Conservation (phyloP, 202 grass and related monocot species). For the Eragrostis tef region DNA sequence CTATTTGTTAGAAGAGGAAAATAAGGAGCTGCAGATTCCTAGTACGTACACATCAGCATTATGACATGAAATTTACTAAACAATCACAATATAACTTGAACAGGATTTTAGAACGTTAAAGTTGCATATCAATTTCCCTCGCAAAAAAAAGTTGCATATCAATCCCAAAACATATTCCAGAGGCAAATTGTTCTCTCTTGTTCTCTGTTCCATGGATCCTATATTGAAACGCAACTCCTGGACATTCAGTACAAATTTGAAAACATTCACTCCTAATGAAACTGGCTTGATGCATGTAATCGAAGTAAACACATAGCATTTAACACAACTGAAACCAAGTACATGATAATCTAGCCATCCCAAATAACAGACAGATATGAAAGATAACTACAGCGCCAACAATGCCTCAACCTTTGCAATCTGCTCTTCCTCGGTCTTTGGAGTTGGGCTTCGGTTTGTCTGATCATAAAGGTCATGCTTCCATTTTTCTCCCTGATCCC, state of each 20-base stretch:
- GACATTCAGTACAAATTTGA: neutral
- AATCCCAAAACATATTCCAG: neutral
- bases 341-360: constrained; percentile 26
- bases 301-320: neutral
- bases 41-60: neutral
- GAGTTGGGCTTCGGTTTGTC: constrained; percentile 64
- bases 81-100: neutral
- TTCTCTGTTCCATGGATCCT: constrained; percentile 12
- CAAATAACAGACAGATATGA: constrained; percentile 34
- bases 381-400: constrained; percentile 58
- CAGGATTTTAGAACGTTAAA: neutral
- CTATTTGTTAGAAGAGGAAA: too few relatives aligned
- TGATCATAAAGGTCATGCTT: constrained; percentile 96
- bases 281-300: neutral
- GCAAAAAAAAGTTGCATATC: too few relatives aligned
- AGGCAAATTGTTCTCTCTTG: constrained; percentile 1
- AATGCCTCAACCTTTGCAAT: constrained; percentile 88
- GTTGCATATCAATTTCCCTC: too few relatives aligned
- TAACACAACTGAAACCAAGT: constrained; percentile 21
- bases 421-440: constrained; percentile 87
- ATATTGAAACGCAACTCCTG: neutral
- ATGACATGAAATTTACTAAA: neutral
- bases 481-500: constrained; percentile 75
- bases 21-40: neutral
- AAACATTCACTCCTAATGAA: constrained; percentile 29